Evolutionary conservation across 2,329 filamentous ascomycete species (phyloP), one percentile per base, ranked within the genome.

Genomic region (Rhinocladiella similis): DNA sequence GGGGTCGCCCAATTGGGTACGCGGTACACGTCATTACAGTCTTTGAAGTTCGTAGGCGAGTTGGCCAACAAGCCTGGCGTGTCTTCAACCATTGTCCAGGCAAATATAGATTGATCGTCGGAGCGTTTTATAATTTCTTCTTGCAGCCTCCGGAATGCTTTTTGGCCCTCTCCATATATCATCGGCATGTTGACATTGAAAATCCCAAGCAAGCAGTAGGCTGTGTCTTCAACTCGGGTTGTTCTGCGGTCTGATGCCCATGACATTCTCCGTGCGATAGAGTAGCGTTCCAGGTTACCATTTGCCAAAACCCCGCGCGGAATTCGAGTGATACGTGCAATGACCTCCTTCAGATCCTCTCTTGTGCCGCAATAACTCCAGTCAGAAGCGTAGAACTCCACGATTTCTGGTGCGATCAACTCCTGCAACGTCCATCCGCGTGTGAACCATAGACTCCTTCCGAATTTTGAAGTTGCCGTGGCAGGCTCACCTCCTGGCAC

Each of bases 141-240:
- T 10, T 27, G 20, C 3, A 46, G 43, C 25, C 43, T 46, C 4
- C 4, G 2, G 22, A 46, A 46, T n/a, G 43, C 43, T 25, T 14
- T 12, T n/a, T 29, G 3, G 3, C 43, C 43, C 16, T 46, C 43
- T 20, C 43, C 43, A 16, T 46, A 46, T 5, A 46, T 4, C 20
- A 46, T n/a, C 1, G 43, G 43, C 43, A 46, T 46, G 43, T 25
- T n/a, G 3, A 70, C 58, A 41, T 57, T 59, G 48, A 69, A 67
- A 1, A 69, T 52, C 1, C 65, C 70, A 45, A 63, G 51, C 1
- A 71, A 54, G 5, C 38, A 68, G 49, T 70, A 70, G 0, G 67
- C 66, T 3, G 13, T 45, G 49, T 70, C 69, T 59, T 71, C 68
- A 36, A 52, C 42, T 2, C 59, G 36, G 13, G 61, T 64, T 29